Conservation (phyloP, 1,139 yeast genomes). For the Blastobotrys capitulatus region DNA sequence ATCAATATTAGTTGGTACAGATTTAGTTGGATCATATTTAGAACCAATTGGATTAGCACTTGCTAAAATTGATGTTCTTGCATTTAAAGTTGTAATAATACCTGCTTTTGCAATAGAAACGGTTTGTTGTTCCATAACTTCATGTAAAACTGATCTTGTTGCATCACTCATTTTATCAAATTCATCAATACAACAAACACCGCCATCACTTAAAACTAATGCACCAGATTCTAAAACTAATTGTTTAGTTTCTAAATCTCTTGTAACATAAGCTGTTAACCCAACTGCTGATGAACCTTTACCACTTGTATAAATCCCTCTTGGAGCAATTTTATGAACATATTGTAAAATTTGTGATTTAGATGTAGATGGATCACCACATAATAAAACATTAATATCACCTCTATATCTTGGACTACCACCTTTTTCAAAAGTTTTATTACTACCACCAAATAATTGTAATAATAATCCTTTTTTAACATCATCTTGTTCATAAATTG, state of each 20-base stretch:
- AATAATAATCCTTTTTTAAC: slow-evolving; percentile 90
- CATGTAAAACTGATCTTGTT: slow-evolving; percentile 92
- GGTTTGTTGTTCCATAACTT: slow-evolving; percentile 99
- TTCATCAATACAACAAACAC: slow-evolving; percentile 98
- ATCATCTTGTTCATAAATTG: slow-evolving; percentile 92
- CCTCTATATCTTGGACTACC: slow-evolving; percentile 86
- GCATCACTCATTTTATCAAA: slow-evolving; percentile 96
- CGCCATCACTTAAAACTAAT: slow-evolving; percentile 92
- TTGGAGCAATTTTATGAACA: slow-evolving; percentile 94
- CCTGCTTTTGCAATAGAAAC: slow-evolving; percentile 98
- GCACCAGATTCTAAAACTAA: slow-evolving; percentile 96
- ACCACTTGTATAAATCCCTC: slow-evolving; percentile 97
- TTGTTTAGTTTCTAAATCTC: slow-evolving; percentile 91
- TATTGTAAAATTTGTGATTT: slow-evolving; percentile 91
- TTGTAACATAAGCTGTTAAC: slow-evolving; percentile 90
- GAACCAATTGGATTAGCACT: slow-evolving; percentile 98
- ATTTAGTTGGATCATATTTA: slow-evolving; percentile 84
- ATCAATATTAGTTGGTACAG: slow-evolving; percentile 92
- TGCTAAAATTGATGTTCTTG: slow-evolving; percentile 91
- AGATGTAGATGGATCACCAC: slow-evolving; percentile 98
- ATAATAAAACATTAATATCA: slow-evolving; percentile 79
- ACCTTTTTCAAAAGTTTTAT: slow-evolving; percentile 81
- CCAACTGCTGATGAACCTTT: slow-evolving; percentile 99
- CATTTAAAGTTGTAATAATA: slow-evolving; percentile 91
- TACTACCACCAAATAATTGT: slow-evolving; percentile 93